Evolutionary conservation across 2,329 filamentous ascomycete species (phyloP), one percentile per base, ranked within the genome.

Genomic region (Epicoccum sorghinum): DNA sequence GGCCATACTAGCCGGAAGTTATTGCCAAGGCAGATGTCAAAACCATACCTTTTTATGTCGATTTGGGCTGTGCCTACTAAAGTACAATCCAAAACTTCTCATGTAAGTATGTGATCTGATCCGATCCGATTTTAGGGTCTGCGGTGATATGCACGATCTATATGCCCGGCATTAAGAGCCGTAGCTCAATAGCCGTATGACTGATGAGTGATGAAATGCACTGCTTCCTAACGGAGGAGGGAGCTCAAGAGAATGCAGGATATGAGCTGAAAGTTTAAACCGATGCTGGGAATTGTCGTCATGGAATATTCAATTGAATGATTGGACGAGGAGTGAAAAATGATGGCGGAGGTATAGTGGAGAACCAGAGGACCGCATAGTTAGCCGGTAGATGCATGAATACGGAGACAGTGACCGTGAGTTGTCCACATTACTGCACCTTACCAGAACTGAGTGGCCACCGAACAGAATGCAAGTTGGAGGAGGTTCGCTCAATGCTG

Each of bases 81-180:
- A 25, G n/a, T 38, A 9, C 27, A 29, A 9, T 29, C 18, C 18
- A 18, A 18, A 18, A 18, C 4, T 29, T 29, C 27, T 29, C 27
- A 6, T 29, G 27, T 9, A 29, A 6, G 27, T 7, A 29, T 18
- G 18, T 18, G 18, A 18, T 18, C 18, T 18, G 9, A 29, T 29
- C 27, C 3, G 27, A 29, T 29, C 3, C 27, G 13, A 6, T 4
- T 37, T 14, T 18, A 54, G 35, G 29, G 36, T 46, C 46, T 37
- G 25, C 22, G 22, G 23, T 25, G 22, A 55, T 38, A n/a, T 38
- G 14, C 32, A 50, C 30, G 40, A 49, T 48, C 23, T 48, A 48
- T 30, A 27, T 27, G 44, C 25, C 14, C 18, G 36, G 29, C 23
- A 32, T 37, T 9, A 25, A 30, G n/a, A 46, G 32, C 29, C 13